phyloP scores from a whole-genome alignment of 306 rosid genomes.

The Glycine latifolia region DNA sequence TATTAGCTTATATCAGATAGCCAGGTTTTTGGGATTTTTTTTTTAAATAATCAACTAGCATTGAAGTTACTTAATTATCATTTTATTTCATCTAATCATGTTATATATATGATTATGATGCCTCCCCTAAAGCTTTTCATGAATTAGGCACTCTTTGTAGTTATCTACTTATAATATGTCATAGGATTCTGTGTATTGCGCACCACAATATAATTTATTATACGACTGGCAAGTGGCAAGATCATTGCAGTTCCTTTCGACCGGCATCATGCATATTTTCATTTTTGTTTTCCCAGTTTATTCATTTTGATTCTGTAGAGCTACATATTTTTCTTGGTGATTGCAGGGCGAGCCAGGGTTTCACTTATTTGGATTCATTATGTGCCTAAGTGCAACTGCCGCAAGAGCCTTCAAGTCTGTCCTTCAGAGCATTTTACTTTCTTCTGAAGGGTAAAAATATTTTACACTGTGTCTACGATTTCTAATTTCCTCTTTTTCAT shows the following conservation, averaged over 20 bases:
- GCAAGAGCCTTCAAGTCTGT: constrained; percentile 99
- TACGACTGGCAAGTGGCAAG: background rate
- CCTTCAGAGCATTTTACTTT: constrained; percentile 92
- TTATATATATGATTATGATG: background rate
- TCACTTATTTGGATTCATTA: constrained; percentile 89
- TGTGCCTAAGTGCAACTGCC: constrained; percentile 97
- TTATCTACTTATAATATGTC: background rate
- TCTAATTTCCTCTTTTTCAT: constrained; percentile 12
- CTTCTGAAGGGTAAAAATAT: constrained; percentile 91
- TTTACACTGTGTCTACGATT: constrained; percentile 38
- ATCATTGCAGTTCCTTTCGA: background rate
- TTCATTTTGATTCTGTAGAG: constrained; percentile 32
- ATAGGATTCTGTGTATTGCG: constrained; percentile 21
- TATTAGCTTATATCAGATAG: constrained; percentile 20
- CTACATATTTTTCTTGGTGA: constrained; percentile 50
- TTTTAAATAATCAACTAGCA: background rate
- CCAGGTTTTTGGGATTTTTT: constrained; percentile 3
- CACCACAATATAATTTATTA: background rate
- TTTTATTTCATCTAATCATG: constrained; percentile 16
- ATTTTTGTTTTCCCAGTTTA: too few relatives aligned
- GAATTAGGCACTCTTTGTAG: constrained; percentile 24
- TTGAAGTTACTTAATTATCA: background rate
- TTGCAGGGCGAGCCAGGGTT: constrained; percentile 97
- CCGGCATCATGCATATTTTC: too few relatives aligned
- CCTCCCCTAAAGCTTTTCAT: constrained; percentile 12